Base-by-base conservation (phyloP, 164 flowering plant genomes). In the Malania oleifera region DNA sequence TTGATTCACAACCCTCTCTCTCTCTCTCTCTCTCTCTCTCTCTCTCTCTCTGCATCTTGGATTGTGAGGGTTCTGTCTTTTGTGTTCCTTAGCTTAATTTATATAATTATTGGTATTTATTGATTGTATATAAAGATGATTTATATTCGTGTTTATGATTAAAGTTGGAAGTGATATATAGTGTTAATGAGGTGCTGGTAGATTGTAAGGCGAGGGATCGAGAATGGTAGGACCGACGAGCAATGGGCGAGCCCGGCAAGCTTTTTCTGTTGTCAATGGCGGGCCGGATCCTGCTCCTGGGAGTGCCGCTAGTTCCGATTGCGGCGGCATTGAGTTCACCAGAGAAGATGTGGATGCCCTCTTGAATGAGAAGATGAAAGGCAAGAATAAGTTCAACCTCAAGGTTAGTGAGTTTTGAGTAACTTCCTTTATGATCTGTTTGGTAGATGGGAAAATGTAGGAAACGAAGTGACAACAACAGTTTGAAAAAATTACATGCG, bases 261-360 rank as follows among this genome's bases (percentile, higher is more conserved):
- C 83, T 1, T 78, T 89, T 47, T 65, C 90, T 0, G 74, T 73
- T 13, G 80, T 84, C 0, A 91, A 89, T 73, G 82, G 75, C 15
- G 76, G 80, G 2, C 80, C 73, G 47, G 95, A 80, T 67, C 67
- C 62, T 3, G 60, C 63, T 24, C 68, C 80, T 0, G 67, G 73
- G 5, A 78, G 82, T 38, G 71, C 24, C 71, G 83, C 76, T 2
- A 82, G 81, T 25, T 79, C 96, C 12, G 92, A 90, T n/a, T 74
- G 74, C 65, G 82, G 83, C 12, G 64, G 65, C 10, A 60, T 76
- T 56, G 96, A 88, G 67, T 90, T 87, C 54, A 79, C 82, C 0
- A 79, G 67, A 59, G 96, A 93, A 61, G 97, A 82, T 49, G 92
- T 87, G 7, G 92, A 87, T 27, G 84, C 85, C 0, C 73, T 93